Conservation (phyloP, 2,329 filamentous ascomycete genomes). For the Boeremia exigua region DNA sequence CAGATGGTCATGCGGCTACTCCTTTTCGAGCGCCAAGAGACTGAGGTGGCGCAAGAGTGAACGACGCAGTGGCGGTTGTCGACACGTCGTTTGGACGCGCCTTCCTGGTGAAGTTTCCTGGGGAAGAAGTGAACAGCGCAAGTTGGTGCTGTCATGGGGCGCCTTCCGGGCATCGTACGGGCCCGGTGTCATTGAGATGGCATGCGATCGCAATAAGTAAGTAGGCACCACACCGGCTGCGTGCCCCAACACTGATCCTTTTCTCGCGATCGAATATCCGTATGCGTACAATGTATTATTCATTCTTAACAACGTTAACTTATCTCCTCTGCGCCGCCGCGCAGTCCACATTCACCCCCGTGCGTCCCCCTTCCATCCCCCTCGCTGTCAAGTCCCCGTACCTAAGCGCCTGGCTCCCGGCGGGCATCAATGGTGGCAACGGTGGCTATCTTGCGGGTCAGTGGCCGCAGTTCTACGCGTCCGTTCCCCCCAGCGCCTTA, state of each 20-base stretch:
- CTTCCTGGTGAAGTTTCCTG: no score
- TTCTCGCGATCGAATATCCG: no score
- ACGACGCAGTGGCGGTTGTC: no score
- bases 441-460: slow-evolving; percentile 79
- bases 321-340: slow-evolving; percentile 22
- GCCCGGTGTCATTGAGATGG: no score
- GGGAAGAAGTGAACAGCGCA: no score
- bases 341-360: slow-evolving; percentile 66
- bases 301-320: slow-evolving; percentile 23
- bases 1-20: background rate
- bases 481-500: slow-evolving; percentile 37
- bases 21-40: background rate
- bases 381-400: slow-evolving; percentile 60
- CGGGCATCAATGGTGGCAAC: slow-evolving; percentile 77
- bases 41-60: background rate
- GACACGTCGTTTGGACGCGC: no score
- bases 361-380: slow-evolving; percentile 63
- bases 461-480: slow-evolving; percentile 75
- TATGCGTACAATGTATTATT: slow-evolving; percentile 26
- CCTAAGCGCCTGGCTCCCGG: slow-evolving; percentile 62
- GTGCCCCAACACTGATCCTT: no score
- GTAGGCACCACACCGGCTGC: no score
- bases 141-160: no score
- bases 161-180: no score
- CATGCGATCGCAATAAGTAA: no score